These are phyloP conservation scores for Boletus edulis DNA, from an alignment of 768 basidiomycete genomes.

Conservation along the genomic window DNA sequence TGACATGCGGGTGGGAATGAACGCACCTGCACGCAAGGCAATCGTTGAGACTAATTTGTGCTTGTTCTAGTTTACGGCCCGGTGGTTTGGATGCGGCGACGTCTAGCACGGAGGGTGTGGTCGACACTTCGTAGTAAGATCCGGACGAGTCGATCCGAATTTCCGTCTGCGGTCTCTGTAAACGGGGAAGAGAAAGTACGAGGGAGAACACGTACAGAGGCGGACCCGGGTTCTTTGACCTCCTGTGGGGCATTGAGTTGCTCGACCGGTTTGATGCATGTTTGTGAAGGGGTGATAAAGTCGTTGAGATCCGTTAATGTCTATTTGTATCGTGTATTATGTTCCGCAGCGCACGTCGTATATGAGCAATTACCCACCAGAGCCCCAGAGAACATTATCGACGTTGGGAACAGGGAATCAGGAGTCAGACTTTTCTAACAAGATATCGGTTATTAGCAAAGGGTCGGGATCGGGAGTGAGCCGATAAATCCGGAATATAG, in stretches of 20 bases:
- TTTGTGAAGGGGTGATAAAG: slow-evolving; percentile 94
- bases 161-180: slow-evolving; percentile 61
- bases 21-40: slow-evolving; percentile 96
- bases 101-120: slow-evolving; percentile 24
- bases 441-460: neutral
- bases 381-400: slow-evolving; percentile 87
- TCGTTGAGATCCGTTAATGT: slow-evolving; percentile 94
- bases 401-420: neutral
- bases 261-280: slow-evolving; percentile 94
- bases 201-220: slow-evolving; percentile 35
- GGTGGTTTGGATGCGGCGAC: slow-evolving; percentile 21
- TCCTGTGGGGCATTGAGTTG: slow-evolving; percentile 44
- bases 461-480: neutral
- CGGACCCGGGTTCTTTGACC: slow-evolving; percentile 38
- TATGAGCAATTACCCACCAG: slow-evolving; percentile 46
- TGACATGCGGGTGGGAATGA: slow-evolving; percentile 14
- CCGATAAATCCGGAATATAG: neutral
- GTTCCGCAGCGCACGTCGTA: neutral
- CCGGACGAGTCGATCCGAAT: slow-evolving; percentile 86
- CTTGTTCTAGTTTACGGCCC: slow-evolving; percentile 76
- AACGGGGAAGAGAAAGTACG: neutral
- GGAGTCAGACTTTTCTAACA: too few species aligned
- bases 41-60: slow-evolving; percentile 95
- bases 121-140: slow-evolving; percentile 81
- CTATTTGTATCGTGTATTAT: slow-evolving; percentile 36